Conservation (phyloP, 352 stramenopile species). For the Globisporangium nodosum region DNA sequence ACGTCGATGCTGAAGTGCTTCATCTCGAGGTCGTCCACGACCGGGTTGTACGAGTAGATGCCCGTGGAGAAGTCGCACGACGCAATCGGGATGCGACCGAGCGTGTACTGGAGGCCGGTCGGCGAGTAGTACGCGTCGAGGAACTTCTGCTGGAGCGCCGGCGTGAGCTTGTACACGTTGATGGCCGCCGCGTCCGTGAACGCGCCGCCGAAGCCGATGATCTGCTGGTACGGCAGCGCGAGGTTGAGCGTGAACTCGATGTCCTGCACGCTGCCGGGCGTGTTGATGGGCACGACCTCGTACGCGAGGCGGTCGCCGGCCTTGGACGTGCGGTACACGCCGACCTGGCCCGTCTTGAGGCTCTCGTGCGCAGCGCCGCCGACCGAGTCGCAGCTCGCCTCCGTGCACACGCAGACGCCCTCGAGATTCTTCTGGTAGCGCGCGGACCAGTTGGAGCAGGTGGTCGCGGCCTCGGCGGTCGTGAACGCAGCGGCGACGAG, state of each 20-base stretch:
- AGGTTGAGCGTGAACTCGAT: conserved; percentile 24
- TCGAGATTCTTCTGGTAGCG: conserved; percentile 36
- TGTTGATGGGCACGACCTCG: conserved; percentile 41
- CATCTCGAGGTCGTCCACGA: conserved; percentile 74
- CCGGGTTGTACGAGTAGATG: conserved; percentile 85
- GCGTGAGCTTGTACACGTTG: conserved; percentile 64
- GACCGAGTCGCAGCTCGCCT: conserved; percentile 28
- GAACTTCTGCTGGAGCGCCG: conserved; percentile 52
- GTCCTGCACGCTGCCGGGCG: conserved; percentile 18
- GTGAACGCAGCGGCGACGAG: not conserved
- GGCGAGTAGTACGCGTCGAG: conserved; percentile 79
- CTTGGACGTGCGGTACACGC: conserved; percentile 49
- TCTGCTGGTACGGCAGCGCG: conserved; percentile 57
- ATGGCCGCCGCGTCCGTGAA: conserved; percentile 86
- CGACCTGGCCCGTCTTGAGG: conserved; percentile 20
- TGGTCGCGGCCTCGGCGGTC: not conserved
- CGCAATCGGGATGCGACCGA: conserved; percentile 81
- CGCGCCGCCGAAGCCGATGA: conserved; percentile 85
- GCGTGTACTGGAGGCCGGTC: conserved; percentile 75
- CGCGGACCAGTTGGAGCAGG: conserved; percentile 25
- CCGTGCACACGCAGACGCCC: conserved; percentile 55
- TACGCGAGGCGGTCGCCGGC: conserved; percentile 42
- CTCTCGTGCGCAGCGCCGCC: conserved; percentile 21
- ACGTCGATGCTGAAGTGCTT: conserved; percentile 80
- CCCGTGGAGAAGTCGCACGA: conserved; percentile 83